These are phyloP conservation scores for Luffa acutangula DNA, from an alignment of 306 rosid species.

Conservation along the genomic window DNA sequence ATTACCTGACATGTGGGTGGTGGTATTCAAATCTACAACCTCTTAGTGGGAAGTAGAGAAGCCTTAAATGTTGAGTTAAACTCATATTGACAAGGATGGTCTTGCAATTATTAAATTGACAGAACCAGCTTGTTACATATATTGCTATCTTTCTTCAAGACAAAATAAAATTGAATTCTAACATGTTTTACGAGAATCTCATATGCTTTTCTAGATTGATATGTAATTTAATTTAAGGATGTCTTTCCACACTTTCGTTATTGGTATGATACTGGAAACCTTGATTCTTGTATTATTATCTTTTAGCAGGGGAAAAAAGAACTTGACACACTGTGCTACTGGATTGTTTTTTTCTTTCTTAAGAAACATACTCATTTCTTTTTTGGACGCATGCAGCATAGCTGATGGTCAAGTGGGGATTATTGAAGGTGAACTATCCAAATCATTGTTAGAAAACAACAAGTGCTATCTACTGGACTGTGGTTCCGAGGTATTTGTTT, in stretches of 20 bases:
- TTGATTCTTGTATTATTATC: background rate
- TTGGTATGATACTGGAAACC: background rate
- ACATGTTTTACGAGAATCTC: background rate
- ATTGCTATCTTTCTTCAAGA: background rate
- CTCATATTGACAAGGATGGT: background rate
- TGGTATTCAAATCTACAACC: background rate
- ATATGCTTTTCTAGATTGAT: background rate
- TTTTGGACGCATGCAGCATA: constrained; percentile 14
- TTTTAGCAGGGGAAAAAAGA: background rate
- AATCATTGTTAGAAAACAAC: constrained; percentile 58
- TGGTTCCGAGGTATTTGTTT: constrained; percentile 74
- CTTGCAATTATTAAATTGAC: background rate
- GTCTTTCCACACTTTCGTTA: background rate
- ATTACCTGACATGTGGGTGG: background rate
- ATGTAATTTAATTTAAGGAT: background rate
- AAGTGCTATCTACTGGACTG: constrained; percentile 85
- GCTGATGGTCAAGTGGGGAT: constrained; percentile 57
- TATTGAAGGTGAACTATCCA: constrained; percentile 53
- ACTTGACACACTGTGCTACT: background rate
- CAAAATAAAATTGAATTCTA: background rate
- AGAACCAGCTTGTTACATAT: background rate
- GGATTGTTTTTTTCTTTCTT: background rate
- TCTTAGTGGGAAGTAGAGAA: background rate
- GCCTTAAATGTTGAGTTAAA: background rate
- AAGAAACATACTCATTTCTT: background rate